Conservation (phyloP, 2,329 filamentous ascomycete species). For the Saccharata proteae region DNA sequence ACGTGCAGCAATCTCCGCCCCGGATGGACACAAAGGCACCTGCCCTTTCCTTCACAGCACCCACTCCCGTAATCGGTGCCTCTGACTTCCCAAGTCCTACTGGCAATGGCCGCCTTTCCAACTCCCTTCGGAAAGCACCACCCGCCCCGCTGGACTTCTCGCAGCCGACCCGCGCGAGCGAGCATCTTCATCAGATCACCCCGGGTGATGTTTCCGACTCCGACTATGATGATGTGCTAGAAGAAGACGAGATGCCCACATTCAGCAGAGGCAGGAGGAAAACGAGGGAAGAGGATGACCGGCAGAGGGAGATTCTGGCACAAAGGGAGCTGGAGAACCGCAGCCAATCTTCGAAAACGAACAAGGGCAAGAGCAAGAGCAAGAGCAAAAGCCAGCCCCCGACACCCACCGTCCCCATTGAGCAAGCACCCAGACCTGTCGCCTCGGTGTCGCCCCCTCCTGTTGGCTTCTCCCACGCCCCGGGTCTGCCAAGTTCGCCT, state of each 20-base stretch:
- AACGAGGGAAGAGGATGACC: conserved; percentile 80
- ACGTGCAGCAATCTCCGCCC: conserved; percentile 2
- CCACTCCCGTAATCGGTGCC: conserved; percentile 25
- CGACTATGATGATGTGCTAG: conserved; percentile 69
- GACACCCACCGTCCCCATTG: conserved; percentile 11
- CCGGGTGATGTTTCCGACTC: conserved; percentile 52
- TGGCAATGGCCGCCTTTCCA: conserved; percentile 16
- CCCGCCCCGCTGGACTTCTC: conserved; percentile 72
- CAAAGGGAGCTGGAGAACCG: conserved; percentile 56
- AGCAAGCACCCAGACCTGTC: conserved; percentile 9
- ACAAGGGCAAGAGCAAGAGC: conserved; percentile 39
- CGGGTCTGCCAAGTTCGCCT: conserved; percentile 23
- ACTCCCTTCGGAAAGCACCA: conserved; percentile 61
- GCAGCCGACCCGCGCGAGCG: conserved; percentile 28
- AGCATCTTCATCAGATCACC: conserved; percentile 32
- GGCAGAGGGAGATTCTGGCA: conserved; percentile 57
- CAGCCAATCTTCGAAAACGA: conserved; percentile 63
- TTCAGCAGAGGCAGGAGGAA: conserved; percentile 62
- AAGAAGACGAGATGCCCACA: conserved; percentile 42
- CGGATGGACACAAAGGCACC: conserved; percentile 18
- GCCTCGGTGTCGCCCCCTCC: conserved; percentile 2
- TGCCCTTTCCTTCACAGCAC: conserved; percentile 25
- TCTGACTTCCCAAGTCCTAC: conserved; percentile 25
- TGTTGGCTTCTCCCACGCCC: neutral
- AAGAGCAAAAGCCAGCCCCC: conserved; percentile 17